These are phyloP conservation scores for Trichoderma asperelloides DNA, from an alignment of 495 filamentous ascomycete genomes.

Conservation along the genomic window DNA sequence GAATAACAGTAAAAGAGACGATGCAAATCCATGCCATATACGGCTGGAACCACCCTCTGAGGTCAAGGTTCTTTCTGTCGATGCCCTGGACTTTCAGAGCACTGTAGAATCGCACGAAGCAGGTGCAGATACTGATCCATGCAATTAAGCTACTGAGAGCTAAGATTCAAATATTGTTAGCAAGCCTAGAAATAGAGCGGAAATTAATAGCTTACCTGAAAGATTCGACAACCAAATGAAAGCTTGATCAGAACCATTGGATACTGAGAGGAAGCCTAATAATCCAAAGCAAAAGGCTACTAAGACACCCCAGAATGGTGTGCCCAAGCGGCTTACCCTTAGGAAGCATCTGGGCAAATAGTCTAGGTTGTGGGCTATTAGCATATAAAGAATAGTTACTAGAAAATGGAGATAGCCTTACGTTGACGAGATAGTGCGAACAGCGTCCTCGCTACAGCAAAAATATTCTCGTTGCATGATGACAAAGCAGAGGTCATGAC, in stretches of 20 bases:
- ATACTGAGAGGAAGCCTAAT: background rate
- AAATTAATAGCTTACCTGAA: background rate
- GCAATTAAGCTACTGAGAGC: background rate
- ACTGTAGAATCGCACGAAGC: background rate
- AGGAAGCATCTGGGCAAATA: background rate
- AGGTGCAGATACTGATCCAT: background rate
- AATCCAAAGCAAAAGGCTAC: background rate
- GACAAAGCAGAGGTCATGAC: background rate
- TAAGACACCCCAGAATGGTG: background rate
- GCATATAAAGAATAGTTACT: background rate
- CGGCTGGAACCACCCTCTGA: background rate
- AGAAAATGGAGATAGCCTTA: background rate
- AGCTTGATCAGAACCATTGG: background rate
- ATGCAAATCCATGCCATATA: slow-evolving; percentile 4
- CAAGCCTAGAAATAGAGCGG: background rate
- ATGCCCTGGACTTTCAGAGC: background rate
- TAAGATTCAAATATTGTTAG: background rate
- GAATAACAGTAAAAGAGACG: background rate
- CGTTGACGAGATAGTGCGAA: background rate
- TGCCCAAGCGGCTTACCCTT: background rate
- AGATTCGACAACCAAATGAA: background rate
- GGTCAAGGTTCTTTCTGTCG: background rate
- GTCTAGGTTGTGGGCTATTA: background rate
- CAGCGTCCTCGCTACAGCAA: background rate
- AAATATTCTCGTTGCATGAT: background rate